These are phyloP conservation scores for Piloderma croceum DNA, from an alignment of 768 basidiomycete species.

Conservation along the genomic window DNA sequence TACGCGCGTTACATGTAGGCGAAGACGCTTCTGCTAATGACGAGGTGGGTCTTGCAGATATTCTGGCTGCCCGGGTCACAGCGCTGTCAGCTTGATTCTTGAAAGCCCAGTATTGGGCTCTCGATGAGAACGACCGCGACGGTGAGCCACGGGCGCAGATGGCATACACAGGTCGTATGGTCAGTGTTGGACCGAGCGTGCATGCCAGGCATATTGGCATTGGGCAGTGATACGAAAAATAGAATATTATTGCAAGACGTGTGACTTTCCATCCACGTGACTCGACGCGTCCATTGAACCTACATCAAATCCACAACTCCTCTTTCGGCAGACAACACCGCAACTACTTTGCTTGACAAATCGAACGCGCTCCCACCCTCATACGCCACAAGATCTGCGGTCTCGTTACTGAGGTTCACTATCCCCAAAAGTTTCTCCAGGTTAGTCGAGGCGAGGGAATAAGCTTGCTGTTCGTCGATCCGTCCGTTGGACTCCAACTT, in stretches of 20 bases:
- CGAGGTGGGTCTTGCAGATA: neutral
- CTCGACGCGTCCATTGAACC: too few species aligned
- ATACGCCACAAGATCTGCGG: slow-evolving; percentile 53
- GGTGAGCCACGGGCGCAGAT: too few species aligned
- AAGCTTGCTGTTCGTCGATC: slow-evolving; percentile 36
- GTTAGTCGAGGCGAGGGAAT: slow-evolving; percentile 44
- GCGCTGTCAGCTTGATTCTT: too few species aligned
- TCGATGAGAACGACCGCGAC: too few species aligned
- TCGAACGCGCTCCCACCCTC: slow-evolving; percentile 49
- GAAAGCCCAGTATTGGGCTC: too few species aligned
- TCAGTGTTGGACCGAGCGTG: neutral
- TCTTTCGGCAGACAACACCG: slow-evolving; percentile 44
- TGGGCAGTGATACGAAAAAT: too few species aligned
- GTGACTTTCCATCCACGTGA: too few species aligned
- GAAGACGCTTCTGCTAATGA: neutral
- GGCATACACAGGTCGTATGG: neutral
- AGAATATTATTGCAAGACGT: too few species aligned
- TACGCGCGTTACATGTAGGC: neutral
- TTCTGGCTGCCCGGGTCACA: too few species aligned
- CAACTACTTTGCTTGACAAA: slow-evolving; percentile 43
- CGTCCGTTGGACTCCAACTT: slow-evolving; percentile 42
- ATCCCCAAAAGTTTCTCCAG: slow-evolving; percentile 37
- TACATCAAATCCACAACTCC: slow-evolving; percentile 48
- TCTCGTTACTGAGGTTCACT: slow-evolving; percentile 22
- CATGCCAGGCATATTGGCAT: neutral